Evolutionary conservation across 345 rosid species (phyloP).

Genomic region (Draba incana): DNA sequence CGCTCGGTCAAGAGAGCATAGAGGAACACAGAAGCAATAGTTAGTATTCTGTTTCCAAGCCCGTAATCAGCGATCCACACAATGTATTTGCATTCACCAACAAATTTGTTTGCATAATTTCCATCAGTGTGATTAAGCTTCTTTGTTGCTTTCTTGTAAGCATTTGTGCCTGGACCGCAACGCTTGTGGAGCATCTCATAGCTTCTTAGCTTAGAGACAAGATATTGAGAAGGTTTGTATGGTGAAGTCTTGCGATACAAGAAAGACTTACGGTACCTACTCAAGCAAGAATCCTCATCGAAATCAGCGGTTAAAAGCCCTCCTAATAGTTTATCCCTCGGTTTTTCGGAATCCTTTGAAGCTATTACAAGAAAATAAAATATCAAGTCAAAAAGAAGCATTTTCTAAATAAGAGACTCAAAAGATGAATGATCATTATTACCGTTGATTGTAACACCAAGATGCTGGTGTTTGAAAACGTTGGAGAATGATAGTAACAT

Average conservation of each 20-base stretch:
- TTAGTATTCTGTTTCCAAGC: constrained; percentile 50
- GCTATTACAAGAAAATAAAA: constrained; percentile 12
- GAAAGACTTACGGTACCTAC: constrained; percentile 35
- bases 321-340: constrained; percentile 36
- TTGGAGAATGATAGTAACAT: constrained; percentile 27
- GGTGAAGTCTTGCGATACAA: constrained; percentile 41
- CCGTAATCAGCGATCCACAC: constrained; percentile 44
- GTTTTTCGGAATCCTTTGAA: constrained; percentile 9
- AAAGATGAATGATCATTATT: constrained; percentile 9
- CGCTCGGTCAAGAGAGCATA: constrained; percentile 47
- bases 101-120: constrained; percentile 3
- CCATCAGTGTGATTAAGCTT: constrained; percentile 15
- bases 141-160: constrained; percentile 35
- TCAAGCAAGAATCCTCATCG: constrained; percentile 38
- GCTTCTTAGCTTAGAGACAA: constrained; percentile 43
- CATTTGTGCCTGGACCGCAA: constrained; percentile 42
- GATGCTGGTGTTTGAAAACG: constrained; percentile 29
- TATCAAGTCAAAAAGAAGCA: background rate
- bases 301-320: constrained; percentile 44
- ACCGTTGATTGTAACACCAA: constrained; percentile 15
- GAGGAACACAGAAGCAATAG: constrained; percentile 50
- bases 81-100: constrained; percentile 42
- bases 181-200: constrained; percentile 46
- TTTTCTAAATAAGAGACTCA: background rate
- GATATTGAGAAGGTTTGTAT: constrained; percentile 36